Evolutionary conservation across 805 yeast genomes (phyloP), one percentile per base, ranked within the genome.

Genomic region (Nakazawaea populi): DNA sequence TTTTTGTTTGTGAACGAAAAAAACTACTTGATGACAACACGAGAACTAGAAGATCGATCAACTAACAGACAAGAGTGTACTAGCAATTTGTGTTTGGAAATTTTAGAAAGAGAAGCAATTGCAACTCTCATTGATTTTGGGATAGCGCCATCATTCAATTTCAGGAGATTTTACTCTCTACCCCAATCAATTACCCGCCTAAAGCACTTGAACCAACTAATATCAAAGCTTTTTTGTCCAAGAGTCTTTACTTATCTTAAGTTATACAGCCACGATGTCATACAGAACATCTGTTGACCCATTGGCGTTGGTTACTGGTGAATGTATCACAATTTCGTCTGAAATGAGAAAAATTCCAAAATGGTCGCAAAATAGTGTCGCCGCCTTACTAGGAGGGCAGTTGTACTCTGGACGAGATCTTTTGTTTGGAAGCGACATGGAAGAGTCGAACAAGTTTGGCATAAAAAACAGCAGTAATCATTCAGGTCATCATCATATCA

Each of bases 341-440:
- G 90, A 94, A 27, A 89, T 94, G 96, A 76, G 97, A 50, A 90
- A 89, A 62, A 76, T 87, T 55, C 80, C 90, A 62, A 81, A 87
- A 55, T 85, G 86, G 57, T 79, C 86, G 41, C 86, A 85, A 47
- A 76, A 85, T 6, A 89, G 90, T 2, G 94, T 91, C 38, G 92
- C 97, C 8, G 89, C 96, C 5, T 35, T 49, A n/a, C 72, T 92
- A 43, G 87, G 94, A 2, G 83, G 87, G 40, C 71, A 68, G 48
- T 63, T 67, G 49, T 53, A 56, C 29, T 55, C 65, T 4, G 60
- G 62, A 18, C 48, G 62, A 2, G 62, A 66, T 6, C 49, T 58
- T 9, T 55, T 63, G 14, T 54, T 50, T 61, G 48, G 64, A 51
- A 42, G 51, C 52, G 58, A 47, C 37, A 65, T 67, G 47, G 77